Percentiles rank a stretch among this genome's conserved stretches.
Conservation (phyloP, 352 stramenopile species). For the Globisporangium emineosum region DNA sequence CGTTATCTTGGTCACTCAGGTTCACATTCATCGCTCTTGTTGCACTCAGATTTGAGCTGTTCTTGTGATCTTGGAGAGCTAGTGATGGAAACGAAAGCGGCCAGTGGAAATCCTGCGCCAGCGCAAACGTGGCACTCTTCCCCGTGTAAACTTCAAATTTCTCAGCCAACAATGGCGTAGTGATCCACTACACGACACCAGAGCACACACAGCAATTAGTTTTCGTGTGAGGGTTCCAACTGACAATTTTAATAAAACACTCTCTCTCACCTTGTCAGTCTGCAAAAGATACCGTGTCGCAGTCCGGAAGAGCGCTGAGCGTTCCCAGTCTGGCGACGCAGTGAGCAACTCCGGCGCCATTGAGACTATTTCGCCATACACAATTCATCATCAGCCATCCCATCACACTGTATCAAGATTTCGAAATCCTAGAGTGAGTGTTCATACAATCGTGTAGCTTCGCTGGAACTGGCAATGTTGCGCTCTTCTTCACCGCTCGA, state of each 20-base stretch:
- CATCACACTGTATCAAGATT: background rate
- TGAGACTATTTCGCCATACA: slow-evolving; percentile 2
- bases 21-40: too few species aligned
- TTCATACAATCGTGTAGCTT: slow-evolving; percentile 12
- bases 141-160: slow-evolving; percentile 9
- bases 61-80: background rate
- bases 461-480: background rate
- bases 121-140: background rate
- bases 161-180: background rate
- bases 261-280: slow-evolving; percentile 9
- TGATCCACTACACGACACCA: slow-evolving; percentile 7
- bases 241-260: background rate
- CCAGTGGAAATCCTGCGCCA: background rate
- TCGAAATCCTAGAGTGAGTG: background rate
- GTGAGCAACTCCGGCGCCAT: slow-evolving; percentile 1
- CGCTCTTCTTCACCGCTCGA: background rate
- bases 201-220: background rate
- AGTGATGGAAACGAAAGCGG: background rate
- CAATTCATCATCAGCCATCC: background rate
- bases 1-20: background rate
- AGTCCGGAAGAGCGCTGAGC: slow-evolving; percentile 13
- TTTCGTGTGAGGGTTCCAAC: background rate
- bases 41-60: background rate
- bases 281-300: slow-evolving; percentile 14
- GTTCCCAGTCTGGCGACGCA: slow-evolving; percentile 3